phyloP scores from a whole-genome alignment of 2,329 filamentous ascomycete species.

The Aspergillus sp. region DNA sequence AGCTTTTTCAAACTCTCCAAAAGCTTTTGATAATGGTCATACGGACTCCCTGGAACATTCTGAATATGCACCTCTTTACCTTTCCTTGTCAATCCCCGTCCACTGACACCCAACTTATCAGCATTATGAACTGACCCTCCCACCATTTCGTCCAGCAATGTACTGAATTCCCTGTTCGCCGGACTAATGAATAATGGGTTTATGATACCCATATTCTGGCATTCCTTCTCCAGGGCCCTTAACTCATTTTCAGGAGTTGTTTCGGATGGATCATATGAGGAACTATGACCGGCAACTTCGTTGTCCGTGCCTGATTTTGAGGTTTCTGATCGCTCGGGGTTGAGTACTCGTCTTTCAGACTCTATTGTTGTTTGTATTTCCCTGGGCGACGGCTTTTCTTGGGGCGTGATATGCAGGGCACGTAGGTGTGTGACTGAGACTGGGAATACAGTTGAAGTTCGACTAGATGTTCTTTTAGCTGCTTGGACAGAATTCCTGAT shows the following conservation, averaged over 20 bases:
- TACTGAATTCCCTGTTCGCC: slow-evolving; percentile 16
- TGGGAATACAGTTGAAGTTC: not conserved
- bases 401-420: not conserved
- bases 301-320: slow-evolving; percentile 22
- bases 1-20: slow-evolving; percentile 6
- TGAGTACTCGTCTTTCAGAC: slow-evolving; percentile 13
- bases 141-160: slow-evolving; percentile 13
- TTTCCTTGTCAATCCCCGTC: slow-evolving; percentile 20
- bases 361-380: slow-evolving; percentile 1
- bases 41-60: slow-evolving; percentile 3
- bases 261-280: slow-evolving; percentile 19
- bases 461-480: not conserved
- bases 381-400: not conserved
- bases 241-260: slow-evolving; percentile 16
- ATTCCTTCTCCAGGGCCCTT: slow-evolving; percentile 16
- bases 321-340: slow-evolving; percentile 14
- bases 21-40: slow-evolving; percentile 7
- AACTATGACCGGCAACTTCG: slow-evolving; percentile 18
- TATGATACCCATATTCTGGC: slow-evolving; percentile 11
- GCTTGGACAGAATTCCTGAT: not conserved
- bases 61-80: slow-evolving; percentile 11
- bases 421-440: not conserved
- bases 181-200: slow-evolving; percentile 19
- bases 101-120: slow-evolving; percentile 12
- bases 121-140: slow-evolving; percentile 9